Evolutionary conservation across 148 eudicot genomes (phyloP).

Genomic region (Cornus suecica): DNA sequence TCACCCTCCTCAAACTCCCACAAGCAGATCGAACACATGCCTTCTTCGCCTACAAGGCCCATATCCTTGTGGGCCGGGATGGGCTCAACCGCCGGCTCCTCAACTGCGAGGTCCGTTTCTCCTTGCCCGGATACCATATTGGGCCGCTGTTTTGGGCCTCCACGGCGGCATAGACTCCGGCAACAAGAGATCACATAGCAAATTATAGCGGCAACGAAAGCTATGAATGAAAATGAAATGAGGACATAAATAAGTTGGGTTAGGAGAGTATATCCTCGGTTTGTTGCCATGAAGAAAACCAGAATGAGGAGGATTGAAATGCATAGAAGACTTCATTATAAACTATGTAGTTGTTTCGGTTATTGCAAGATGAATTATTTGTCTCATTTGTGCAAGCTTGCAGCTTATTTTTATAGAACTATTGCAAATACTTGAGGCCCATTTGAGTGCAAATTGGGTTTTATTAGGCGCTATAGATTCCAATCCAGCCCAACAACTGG

Average conservation of each 20-base stretch:
- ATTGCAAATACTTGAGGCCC: neutral
- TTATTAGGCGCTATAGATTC: neutral
- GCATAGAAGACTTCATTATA: neutral
- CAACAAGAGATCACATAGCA: no score
- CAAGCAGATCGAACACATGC: conserved; percentile 20
- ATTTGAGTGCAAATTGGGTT: neutral
- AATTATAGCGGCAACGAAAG: no score
- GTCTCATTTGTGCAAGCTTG: neutral
- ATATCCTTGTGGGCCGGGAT: conserved; percentile 24
- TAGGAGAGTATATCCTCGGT: neutral
- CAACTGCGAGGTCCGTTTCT: neutral
- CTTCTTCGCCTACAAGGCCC: conserved; percentile 12
- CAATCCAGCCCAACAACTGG: neutral
- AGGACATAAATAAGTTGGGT: neutral
- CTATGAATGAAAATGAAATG: conserved; percentile 9
- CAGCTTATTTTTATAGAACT: neutral
- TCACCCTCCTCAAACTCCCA: conserved; percentile 24
- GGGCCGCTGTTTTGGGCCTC: neutral
- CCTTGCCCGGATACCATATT: neutral
- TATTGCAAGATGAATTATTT: neutral
- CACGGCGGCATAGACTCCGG: neutral
- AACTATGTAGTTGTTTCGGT: neutral
- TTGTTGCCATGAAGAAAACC: neutral
- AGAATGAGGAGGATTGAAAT: neutral
- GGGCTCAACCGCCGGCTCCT: conserved; percentile 6